Evolutionary conservation across 148 eudicot species (phyloP).

Genomic region (Beta vulgaris): DNA sequence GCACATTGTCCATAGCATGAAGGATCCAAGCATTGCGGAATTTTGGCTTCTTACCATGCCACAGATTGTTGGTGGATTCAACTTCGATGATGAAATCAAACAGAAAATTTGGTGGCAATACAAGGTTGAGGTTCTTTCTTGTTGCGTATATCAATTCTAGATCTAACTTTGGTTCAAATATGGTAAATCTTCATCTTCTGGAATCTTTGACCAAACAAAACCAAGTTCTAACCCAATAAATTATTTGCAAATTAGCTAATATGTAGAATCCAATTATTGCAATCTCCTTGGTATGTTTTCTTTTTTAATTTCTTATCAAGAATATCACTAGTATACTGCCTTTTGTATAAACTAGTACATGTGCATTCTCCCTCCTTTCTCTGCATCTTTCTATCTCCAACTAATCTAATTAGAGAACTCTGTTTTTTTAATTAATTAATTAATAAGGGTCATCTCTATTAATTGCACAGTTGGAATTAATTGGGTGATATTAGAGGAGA

Average conservation of each 20-base stretch:
- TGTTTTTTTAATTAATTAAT: neutral
- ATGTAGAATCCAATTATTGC: neutral
- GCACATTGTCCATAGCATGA: conserved; percentile 86
- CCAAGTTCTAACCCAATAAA: neutral
- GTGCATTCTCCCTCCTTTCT: neutral
- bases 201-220: neutral
- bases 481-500: neutral
- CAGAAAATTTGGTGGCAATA: conserved; percentile 96
- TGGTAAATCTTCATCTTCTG: neutral
- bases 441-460: too few species aligned
- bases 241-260: neutral
- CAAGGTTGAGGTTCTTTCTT: conserved; percentile 50
- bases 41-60: conserved; percentile 97
- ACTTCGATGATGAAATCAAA: conserved; percentile 82
- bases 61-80: conserved; percentile 83
- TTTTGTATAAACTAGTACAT: neutral
- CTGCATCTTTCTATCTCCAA: neutral
- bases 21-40: conserved; percentile 94
- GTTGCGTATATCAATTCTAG: neutral
- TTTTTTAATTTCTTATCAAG: neutral
- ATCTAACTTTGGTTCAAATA: neutral
- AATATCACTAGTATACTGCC: neutral
- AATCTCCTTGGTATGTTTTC: neutral
- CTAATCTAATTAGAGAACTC: neutral
- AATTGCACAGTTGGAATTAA: neutral